Evolutionary conservation across 148 eudicot genomes (phyloP).

Genomic region (Amaranthus hypochondriacus): DNA sequence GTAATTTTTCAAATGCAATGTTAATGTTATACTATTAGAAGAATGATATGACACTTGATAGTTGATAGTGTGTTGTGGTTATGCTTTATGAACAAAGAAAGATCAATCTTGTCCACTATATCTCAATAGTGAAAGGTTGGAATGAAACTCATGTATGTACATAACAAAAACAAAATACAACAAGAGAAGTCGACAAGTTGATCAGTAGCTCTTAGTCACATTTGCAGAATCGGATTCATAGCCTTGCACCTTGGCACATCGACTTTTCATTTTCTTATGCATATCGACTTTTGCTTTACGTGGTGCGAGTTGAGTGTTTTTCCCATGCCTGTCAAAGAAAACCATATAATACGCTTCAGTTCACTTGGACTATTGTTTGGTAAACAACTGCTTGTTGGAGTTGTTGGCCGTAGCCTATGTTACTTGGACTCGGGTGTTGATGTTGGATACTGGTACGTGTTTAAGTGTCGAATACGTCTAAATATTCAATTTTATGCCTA

Average conservation of each 20-base stretch:
- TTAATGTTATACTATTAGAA: background rate
- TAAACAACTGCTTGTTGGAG: too few species aligned
- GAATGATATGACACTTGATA: background rate
- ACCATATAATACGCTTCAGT: background rate
- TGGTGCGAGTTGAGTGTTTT: slow-evolving; percentile 34
- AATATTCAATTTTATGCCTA: too few species aligned
- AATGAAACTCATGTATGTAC: slow-evolving; percentile 1
- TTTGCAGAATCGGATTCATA: slow-evolving; percentile 19
- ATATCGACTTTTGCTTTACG: slow-evolving; percentile 33
- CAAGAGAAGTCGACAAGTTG: background rate
- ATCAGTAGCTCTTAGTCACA: slow-evolving; percentile 22
- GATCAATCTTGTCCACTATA: background rate
- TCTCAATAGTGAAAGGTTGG: background rate
- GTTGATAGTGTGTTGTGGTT: background rate
- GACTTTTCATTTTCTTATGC: slow-evolving; percentile 30
- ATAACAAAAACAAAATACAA: background rate
- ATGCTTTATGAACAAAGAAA: slow-evolving; percentile 11
- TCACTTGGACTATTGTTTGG: background rate
- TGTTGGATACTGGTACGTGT: too few species aligned
- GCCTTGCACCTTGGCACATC: slow-evolving; percentile 27
- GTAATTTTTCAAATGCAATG: too few species aligned
- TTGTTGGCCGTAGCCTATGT: too few species aligned
- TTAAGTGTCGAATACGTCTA: too few species aligned
- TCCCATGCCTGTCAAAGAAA: slow-evolving; percentile 30
- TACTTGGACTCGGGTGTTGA: too few species aligned